Conservation (phyloP, 2,329 filamentous ascomycete species). For the Didymella sp. region DNA sequence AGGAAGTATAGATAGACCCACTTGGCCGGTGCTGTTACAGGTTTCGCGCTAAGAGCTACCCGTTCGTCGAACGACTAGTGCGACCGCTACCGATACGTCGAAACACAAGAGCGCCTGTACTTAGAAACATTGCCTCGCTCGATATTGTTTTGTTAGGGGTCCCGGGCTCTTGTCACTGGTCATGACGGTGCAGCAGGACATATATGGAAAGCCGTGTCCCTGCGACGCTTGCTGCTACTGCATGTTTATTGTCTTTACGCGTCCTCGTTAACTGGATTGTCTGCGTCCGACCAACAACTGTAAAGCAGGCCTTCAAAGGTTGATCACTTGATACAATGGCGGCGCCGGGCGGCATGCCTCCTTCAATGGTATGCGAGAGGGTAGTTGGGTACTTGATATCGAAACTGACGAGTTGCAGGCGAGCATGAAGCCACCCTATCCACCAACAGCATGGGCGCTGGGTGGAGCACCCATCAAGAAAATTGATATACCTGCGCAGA, state of each 20-base stretch:
- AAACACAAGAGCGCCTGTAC: constrained; percentile 20
- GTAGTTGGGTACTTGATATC: background rate
- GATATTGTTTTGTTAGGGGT: constrained; percentile 16
- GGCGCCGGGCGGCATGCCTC: constrained; percentile 21
- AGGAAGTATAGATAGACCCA: background rate
- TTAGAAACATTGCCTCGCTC: constrained; percentile 20
- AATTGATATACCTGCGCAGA: constrained; percentile 52
- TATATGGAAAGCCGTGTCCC: constrained; percentile 24
- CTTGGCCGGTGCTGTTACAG: constrained; percentile 4
- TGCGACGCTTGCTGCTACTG: constrained; percentile 4
- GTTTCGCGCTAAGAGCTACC: constrained; percentile 14
- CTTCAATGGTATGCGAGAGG: constrained; percentile 21
- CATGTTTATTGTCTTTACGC: background rate
- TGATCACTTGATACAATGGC: constrained; percentile 17
- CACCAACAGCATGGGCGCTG: constrained; percentile 40
- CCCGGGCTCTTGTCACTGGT: background rate
- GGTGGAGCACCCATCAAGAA: constrained; percentile 48
- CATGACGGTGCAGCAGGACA: constrained; percentile 13
- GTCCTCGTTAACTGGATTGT: background rate
- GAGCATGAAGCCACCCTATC: constrained; percentile 37
- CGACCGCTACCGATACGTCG: constrained; percentile 19
- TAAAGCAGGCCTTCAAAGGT: background rate
- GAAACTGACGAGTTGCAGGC: constrained; percentile 25
- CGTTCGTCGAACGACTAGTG: constrained; percentile 17
- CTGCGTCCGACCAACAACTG: background rate